Evolutionary conservation across 495 filamentous ascomycete species (phyloP).

Genomic region (Hypomontagnella submonticulosa): DNA sequence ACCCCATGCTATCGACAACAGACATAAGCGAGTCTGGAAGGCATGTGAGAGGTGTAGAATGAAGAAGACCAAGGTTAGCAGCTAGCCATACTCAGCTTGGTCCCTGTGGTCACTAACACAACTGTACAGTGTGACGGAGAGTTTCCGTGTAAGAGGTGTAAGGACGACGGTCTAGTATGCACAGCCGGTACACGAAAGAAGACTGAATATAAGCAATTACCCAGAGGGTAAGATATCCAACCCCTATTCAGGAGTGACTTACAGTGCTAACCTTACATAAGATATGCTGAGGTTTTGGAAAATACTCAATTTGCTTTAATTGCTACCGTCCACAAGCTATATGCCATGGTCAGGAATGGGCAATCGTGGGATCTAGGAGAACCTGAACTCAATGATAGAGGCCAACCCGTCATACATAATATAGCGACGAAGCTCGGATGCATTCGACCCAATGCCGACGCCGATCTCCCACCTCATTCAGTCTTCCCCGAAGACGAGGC

Average conservation of each 20-base stretch:
- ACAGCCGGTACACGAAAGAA: conserved; percentile 68
- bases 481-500: conserved; percentile 65
- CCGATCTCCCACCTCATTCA: conserved; percentile 63
- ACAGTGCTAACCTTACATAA: conserved; percentile 45
- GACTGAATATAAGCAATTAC: conserved; percentile 68
- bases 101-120: conserved; percentile 15
- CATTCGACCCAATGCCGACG: conserved; percentile 64
- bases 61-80: conserved; percentile 75
- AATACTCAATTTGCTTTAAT: conserved; percentile 68
- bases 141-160: conserved; percentile 74
- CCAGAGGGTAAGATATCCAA: conserved; percentile 56
- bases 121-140: conserved; percentile 70
- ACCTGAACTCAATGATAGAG: conserved; percentile 66
- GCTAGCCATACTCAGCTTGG: not conserved
- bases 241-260: not conserved
- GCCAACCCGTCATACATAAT: conserved; percentile 66
- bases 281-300: conserved; percentile 68
- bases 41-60: conserved; percentile 76
- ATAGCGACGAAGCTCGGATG: conserved; percentile 67
- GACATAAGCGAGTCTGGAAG: conserved; percentile 75
- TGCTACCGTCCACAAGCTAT: conserved; percentile 67
- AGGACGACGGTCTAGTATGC: conserved; percentile 68
- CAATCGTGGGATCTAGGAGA: conserved; percentile 66
- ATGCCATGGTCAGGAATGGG: conserved; percentile 65
- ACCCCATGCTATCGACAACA: conserved; percentile 54